Conservation (phyloP, 1,284 basidiomycete species). For the Xerocomus nothofagi region DNA sequence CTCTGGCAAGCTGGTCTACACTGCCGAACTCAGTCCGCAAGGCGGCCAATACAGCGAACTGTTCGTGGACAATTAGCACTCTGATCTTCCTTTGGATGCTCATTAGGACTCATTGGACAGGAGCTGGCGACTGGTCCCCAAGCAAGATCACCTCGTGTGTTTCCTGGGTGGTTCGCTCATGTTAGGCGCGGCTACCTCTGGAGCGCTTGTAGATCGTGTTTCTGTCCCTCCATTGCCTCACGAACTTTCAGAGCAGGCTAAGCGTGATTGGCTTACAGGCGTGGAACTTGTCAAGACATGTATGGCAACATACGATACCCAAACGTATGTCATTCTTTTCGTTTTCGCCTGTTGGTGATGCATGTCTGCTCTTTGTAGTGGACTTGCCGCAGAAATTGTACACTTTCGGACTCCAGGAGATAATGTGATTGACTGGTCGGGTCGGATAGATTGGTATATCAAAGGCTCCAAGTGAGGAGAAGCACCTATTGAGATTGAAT, state of each 20-base stretch:
- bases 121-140: constrained; percentile 71
- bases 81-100: constrained; percentile 5
- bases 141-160: constrained; percentile 96
- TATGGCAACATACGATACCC: constrained; percentile 83
- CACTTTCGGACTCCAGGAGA: constrained; percentile 68
- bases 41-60: constrained; percentile 43
- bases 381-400: constrained; percentile 82
- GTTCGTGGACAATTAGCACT: constrained; percentile 39
- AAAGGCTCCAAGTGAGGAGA: constrained; percentile 61
- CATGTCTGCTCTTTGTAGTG: constrained; percentile 45
- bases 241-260: constrained; percentile 56
- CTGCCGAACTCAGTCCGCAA: constrained; percentile 76
- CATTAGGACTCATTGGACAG: constrained; percentile 37
- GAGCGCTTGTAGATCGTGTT: constrained; percentile 46
- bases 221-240: constrained; percentile 60
- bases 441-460: constrained; percentile 82
- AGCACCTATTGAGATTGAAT: background rate
- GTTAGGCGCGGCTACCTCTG: constrained; percentile 80
- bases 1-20: constrained; percentile 67
- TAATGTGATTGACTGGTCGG: constrained; percentile 39
- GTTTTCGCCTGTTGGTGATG: background rate
- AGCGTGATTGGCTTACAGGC: constrained; percentile 82
- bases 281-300: constrained; percentile 85
- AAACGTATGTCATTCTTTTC: constrained; percentile 58
- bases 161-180: constrained; percentile 92